These are phyloP conservation scores for Colletotrichum sp. DNA, from an alignment of 2,329 filamentous ascomycete genomes.

Conservation along the genomic window DNA sequence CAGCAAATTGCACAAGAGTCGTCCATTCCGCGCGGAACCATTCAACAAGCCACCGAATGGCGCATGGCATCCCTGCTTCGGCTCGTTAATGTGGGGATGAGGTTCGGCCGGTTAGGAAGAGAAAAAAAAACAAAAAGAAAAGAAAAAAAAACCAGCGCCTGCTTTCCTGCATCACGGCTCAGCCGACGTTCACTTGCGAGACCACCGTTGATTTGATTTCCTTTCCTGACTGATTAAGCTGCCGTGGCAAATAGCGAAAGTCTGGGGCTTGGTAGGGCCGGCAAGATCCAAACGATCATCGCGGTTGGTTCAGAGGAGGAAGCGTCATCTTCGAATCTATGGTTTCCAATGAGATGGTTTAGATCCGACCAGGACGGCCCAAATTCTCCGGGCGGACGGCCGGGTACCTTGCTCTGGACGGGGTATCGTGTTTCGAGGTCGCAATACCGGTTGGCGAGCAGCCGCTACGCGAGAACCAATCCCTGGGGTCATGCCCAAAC, in stretches of 20 bases:
- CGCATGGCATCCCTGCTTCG: constrained; percentile 14
- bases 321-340: neutral
- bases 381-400: constrained; percentile 11
- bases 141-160: neutral
- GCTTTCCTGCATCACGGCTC: neutral
- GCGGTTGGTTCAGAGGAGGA: neutral
- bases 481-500: neutral
- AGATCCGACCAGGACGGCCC: constrained; percentile 4
- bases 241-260: neutral
- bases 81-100: neutral
- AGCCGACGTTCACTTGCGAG: neutral
- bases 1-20: neutral
- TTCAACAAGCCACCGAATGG: neutral
- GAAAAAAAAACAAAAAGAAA: neutral
- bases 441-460: neutral
- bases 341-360: constrained; percentile 6
- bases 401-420: constrained; percentile 1
- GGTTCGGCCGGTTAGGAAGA: neutral
- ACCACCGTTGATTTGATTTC: neutral
- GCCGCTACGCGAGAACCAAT: constrained; percentile 6
- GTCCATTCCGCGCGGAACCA: neutral
- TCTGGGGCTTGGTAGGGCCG: neutral
- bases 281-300: neutral
- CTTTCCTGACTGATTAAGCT: neutral
- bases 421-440: neutral